Percentiles rank a stretch among this genome's conserved stretches.
phyloP scores from a whole-genome alignment of 2,329 filamentous ascomycete species.

The Aureobasidium melanogenum region DNA sequence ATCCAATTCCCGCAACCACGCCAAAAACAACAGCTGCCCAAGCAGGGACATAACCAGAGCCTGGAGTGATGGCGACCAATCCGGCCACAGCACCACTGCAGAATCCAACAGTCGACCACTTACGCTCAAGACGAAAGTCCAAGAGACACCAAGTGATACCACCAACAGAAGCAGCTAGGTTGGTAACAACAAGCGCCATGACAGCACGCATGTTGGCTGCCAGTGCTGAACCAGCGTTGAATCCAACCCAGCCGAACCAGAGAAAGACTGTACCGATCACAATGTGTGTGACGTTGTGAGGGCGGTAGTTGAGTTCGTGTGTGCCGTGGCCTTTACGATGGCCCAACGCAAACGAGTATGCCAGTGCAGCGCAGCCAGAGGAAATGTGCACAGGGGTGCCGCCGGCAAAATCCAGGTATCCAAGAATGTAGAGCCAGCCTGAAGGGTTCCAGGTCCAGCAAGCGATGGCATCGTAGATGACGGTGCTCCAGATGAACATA shows the following conservation, averaged over 20 bases:
- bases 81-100: conserved; percentile 85
- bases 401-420: conserved; percentile 80
- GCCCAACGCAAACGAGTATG: conserved; percentile 86
- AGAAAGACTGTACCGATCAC: conserved; percentile 89
- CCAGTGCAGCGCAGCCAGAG: conserved; percentile 72
- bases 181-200: conserved; percentile 80
- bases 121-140: conserved; percentile 79
- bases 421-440: conserved; percentile 73
- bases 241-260: conserved; percentile 93
- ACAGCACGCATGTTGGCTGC: conserved; percentile 74
- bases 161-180: conserved; percentile 73
- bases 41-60: conserved; percentile 73
- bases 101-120: conserved; percentile 90
- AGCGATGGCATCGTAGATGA: conserved; percentile 87
- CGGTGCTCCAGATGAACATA: conserved; percentile 85
- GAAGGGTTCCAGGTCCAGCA: conserved; percentile 89
- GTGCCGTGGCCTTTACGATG: conserved; percentile 78
- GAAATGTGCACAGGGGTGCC: conserved; percentile 86
- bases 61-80: conserved; percentile 80
- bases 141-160: conserved; percentile 85
- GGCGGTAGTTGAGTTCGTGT: conserved; percentile 81
- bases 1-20: conserved; percentile 63
- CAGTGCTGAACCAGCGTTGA: conserved; percentile 80
- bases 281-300: conserved; percentile 87
- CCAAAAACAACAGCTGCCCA: conserved; percentile 80